A percentile compares a stretch with the other conserved stretches of the same genome.
These are phyloP conservation scores for Neoarthrinium moseri DNA, from an alignment of 2,329 filamentous ascomycete species.

Conservation along the genomic window DNA sequence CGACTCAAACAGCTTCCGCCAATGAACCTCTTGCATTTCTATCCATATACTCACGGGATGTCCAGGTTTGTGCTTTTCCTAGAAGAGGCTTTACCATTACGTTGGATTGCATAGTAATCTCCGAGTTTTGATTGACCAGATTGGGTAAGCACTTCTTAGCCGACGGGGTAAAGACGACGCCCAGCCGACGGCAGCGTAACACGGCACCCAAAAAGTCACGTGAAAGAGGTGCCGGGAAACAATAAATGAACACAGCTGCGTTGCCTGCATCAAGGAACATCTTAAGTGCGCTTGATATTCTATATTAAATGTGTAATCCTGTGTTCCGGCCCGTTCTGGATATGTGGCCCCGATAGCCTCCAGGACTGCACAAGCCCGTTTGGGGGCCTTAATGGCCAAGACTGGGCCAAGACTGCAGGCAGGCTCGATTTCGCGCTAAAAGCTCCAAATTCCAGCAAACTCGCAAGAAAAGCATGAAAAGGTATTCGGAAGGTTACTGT, in stretches of 20 bases:
- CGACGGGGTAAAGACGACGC: neutral
- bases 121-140: neutral
- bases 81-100: neutral
- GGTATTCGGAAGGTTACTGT: neutral
- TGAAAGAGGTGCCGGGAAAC: neutral
- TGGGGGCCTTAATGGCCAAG: too few species aligned
- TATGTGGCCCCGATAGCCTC: too few species aligned
- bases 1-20: neutral
- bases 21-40: too few species aligned
- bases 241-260: neutral
- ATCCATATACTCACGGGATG: too few species aligned
- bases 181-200: neutral
- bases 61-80: neutral
- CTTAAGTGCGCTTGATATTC: too few species aligned
- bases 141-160: neutral
- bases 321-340: too few species aligned
- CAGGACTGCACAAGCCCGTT: too few species aligned
- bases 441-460: too few species aligned
- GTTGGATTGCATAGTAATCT: neutral
- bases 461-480: neutral
- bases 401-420: too few species aligned
- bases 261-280: neutral
- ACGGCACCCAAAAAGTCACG: neutral
- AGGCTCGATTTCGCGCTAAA: too few species aligned
- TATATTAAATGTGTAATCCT: too few species aligned